Conservation (phyloP, 164 flowering plant genomes). For the Magnolia kwangsiensis region DNA sequence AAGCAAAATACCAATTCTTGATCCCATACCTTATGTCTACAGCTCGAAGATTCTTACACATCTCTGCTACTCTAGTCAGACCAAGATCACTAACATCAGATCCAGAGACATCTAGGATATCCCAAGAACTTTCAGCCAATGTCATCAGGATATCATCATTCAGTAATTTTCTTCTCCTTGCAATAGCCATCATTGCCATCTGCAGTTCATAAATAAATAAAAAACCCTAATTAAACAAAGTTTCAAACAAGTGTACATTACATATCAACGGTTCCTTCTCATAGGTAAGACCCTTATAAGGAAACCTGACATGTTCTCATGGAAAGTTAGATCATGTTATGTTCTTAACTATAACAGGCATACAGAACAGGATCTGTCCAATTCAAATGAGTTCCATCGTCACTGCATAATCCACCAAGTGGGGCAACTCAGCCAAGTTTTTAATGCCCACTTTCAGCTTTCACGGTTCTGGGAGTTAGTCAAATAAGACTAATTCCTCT, state of each 20-base stretch:
- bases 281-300: too few relatives aligned
- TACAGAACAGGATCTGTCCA: too few relatives aligned
- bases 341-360: too few relatives aligned
- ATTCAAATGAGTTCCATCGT: too few relatives aligned
- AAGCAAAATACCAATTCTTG: background rate
- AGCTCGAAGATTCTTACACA: conserved; percentile 52
- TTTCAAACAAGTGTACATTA: background rate
- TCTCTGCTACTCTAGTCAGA: conserved; percentile 53
- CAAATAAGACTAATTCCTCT: too few relatives aligned
- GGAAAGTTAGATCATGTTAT: too few relatives aligned
- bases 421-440: too few relatives aligned
- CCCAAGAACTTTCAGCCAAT: conserved; percentile 79
- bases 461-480: too few relatives aligned
- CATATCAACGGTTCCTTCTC: too few relatives aligned
- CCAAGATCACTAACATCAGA: conserved; percentile 84
- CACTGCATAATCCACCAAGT: too few relatives aligned
- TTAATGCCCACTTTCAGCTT: too few relatives aligned
- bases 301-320: too few relatives aligned
- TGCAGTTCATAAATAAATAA: conserved; percentile 21
- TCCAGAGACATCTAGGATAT: conserved; percentile 72
- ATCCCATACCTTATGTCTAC: conserved; percentile 71
- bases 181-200: conserved; percentile 74
- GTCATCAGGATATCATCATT: conserved; percentile 65
- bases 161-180: conserved; percentile 73
- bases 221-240: background rate